phyloP scores from a whole-genome alignment of 345 rosid species.

The Aquilaria yunnanensis region DNA sequence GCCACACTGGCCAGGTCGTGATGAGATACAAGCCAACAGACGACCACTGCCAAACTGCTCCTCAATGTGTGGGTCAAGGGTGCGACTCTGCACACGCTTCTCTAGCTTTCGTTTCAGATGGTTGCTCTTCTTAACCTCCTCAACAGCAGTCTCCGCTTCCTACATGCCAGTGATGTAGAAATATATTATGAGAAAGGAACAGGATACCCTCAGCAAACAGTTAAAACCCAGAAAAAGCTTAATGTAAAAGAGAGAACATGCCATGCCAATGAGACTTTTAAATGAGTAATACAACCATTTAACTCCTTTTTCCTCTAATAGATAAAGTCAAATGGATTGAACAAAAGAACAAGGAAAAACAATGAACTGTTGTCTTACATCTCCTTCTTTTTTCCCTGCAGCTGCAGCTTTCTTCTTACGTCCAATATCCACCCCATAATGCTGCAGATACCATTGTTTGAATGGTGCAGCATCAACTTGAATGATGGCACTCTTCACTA shows the following conservation, averaged over 20 bases:
- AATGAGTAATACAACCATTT: neutral
- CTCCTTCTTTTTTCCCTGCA: constrained; percentile 49
- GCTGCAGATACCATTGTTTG: constrained; percentile 66
- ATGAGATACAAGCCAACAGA: constrained; percentile 59
- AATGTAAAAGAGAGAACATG: neutral
- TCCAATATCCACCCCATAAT: constrained; percentile 68
- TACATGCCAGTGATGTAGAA: constrained; percentile 7
- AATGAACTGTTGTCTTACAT: constrained; percentile 22
- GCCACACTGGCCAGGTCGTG: constrained; percentile 77
- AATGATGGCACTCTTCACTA: constrained; percentile 66
- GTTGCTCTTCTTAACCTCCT: constrained; percentile 57
- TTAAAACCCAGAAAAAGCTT: neutral
- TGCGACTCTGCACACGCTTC: constrained; percentile 41
- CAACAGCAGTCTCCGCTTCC: constrained; percentile 47
- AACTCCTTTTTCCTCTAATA: neutral
- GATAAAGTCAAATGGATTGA: neutral
- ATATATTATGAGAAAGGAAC: neutral
- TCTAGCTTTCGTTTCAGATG: constrained; percentile 52
- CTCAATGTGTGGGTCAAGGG: constrained; percentile 61
- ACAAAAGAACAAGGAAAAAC: neutral
- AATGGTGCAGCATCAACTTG: constrained; percentile 77
- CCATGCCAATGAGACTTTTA: neutral
- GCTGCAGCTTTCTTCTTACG: constrained; percentile 60
- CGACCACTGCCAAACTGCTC: constrained; percentile 68
- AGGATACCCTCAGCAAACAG: neutral